Evolutionary conservation across 176 grass and related monocot species (phyloP).

Genomic region (Calamus simplicifolius): DNA sequence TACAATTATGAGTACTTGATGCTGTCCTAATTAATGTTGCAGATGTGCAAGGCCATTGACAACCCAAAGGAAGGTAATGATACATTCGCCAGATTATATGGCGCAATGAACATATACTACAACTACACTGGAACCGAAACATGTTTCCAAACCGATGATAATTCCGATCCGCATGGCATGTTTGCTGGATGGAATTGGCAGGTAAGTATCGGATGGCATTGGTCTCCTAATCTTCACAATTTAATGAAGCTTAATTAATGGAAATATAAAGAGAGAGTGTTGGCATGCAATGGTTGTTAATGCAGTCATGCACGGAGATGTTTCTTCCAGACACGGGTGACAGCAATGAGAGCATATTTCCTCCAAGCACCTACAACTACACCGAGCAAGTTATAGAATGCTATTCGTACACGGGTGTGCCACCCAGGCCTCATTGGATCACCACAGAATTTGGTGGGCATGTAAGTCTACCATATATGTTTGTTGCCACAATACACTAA

Average conservation of each 20-base stretch:
- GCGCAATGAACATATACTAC: conserved; percentile 48
- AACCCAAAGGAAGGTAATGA: conserved; percentile 14
- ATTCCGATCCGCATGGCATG: conserved; percentile 24
- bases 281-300: background rate
- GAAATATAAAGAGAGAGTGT: too few species aligned
- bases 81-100: conserved; percentile 22
- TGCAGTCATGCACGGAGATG: conserved; percentile 53
- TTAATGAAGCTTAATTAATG: too few species aligned
- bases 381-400: background rate
- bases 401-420: too few species aligned
- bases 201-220: background rate
- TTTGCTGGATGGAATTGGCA: conserved; percentile 37
- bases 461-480: conserved; percentile 22
- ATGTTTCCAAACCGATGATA: conserved; percentile 19
- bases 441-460: conserved; percentile 44
- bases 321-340: conserved; percentile 22
- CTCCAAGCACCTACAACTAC: conserved; percentile 25
- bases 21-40: too few species aligned
- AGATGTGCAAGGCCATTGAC: conserved; percentile 61
- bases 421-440: conserved; percentile 39
- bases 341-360: conserved; percentile 25
- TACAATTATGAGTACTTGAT: too few species aligned
- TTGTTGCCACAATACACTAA: too few species aligned
- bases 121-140: conserved; percentile 28
- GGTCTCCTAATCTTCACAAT: too few species aligned